Conservation (phyloP, 2,329 filamentous ascomycete species). For the Talaromyces sp. region DNA sequence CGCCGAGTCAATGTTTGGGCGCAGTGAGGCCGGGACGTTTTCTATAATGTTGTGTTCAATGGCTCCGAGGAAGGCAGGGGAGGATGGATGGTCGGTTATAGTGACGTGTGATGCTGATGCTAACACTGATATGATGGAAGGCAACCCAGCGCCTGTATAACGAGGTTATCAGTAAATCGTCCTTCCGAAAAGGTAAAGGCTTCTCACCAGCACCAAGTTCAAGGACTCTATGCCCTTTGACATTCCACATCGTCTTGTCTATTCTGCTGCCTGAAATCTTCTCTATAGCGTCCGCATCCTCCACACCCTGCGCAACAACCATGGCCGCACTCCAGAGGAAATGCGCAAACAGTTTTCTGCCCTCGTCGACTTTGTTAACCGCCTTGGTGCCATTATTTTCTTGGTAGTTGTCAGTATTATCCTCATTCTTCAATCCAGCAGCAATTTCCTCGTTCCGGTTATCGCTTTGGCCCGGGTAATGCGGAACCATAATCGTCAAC, state of each 20-base stretch:
- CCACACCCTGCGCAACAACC: slow-evolving; percentile 43
- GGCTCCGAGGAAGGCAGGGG: slow-evolving; percentile 39
- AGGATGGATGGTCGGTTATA: slow-evolving; percentile 52
- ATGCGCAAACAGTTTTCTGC: slow-evolving; percentile 55
- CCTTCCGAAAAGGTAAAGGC: not conserved
- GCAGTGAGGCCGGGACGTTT: slow-evolving; percentile 38
- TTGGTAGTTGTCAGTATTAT: not conserved
- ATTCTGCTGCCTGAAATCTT: not conserved
- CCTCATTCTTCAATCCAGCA: slow-evolving; percentile 11
- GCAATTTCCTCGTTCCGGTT: slow-evolving; percentile 22
- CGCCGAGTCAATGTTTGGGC: slow-evolving; percentile 34
- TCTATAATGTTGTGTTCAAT: slow-evolving; percentile 47
- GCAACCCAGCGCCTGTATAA: slow-evolving; percentile 39
- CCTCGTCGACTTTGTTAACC: slow-evolving; percentile 40
- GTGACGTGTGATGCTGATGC: slow-evolving; percentile 40
- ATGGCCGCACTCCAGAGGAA: slow-evolving; percentile 57
- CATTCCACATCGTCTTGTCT: slow-evolving; percentile 34
- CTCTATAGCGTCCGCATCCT: slow-evolving; percentile 27
- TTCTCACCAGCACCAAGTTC: slow-evolving; percentile 60
- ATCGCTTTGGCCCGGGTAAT: slow-evolving; percentile 40
- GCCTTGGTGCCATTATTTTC: slow-evolving; percentile 9
- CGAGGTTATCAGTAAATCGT: not conserved
- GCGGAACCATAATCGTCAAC: slow-evolving; percentile 41
- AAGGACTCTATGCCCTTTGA: slow-evolving; percentile 51
- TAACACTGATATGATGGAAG: slow-evolving; percentile 39